Evolutionary conservation across 106 monocot species (phyloP), one percentile per base, ranked within the genome.

Genomic region (Apostasia shenzhenica): DNA sequence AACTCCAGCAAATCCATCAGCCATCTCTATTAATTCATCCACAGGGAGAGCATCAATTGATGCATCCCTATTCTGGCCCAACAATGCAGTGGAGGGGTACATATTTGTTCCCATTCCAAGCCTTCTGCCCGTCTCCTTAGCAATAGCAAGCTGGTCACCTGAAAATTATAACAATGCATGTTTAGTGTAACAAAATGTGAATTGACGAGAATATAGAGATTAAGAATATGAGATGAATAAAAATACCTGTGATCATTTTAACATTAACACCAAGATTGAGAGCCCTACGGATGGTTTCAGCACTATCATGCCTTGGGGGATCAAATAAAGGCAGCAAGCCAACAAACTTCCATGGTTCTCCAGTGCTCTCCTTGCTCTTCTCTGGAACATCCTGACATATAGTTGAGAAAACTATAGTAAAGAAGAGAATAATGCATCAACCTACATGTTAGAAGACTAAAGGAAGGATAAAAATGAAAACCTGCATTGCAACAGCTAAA

Each of bases 181-280:
- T 0, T 7, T 1, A 26, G 26, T 26, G 26, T 26, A 26, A 26
- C 45, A 6, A 41, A 1, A 67, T 67, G 39, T 67, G 13, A n/a
- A 57, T 42, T 6, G 44, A 56, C 9, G 48, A 8, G 2, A 67
- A 38, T 13, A 10, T 57, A 11, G 41, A 26, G 3, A 3, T n/a
- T 41, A 38, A 46, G 45, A n/a, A 7, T 40, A 65, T 65, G 45
- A 26, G n/a, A 7, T 59, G 12, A 46, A 39, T 5, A 4, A 56
- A 13, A 7, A 10, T 80, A 95, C 95, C 95, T 55, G 95, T 97
- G 48, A 97, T 97, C 95, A 97, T 97, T 81, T 97, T 97, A 2
- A 97, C 95, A 75, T 97, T 97, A 42, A 97, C 95, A 69, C 95
- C 95, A 52, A 97, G 92, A 70, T 89, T 72, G 41, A 97, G 92